A percentile compares a stretch with the other conserved stretches of the same genome.
Conservation (phyloP, 2,329 filamentous ascomycete genomes). For the Fusarium mangiferae region DNA sequence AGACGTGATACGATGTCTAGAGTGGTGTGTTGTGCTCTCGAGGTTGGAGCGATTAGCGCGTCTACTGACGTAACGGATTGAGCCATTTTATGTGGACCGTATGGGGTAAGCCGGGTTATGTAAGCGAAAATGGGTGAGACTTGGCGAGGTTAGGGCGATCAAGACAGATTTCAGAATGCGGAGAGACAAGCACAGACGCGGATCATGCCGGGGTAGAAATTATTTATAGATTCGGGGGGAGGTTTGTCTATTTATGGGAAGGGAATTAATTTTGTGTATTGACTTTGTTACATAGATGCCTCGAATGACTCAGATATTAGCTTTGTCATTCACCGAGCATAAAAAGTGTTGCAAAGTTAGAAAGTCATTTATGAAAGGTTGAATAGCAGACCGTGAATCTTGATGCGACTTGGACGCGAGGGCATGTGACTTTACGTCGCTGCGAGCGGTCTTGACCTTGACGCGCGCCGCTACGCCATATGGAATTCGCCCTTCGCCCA, state of each 20-base stretch:
- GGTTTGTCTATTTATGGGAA: too few species aligned
- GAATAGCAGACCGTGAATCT: neutral
- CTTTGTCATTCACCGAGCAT: neutral
- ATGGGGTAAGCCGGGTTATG: conserved; percentile 24
- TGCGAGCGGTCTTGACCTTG: neutral
- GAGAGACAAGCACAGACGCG: neutral
- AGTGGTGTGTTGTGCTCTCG: conserved; percentile 18
- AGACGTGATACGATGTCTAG: neutral
- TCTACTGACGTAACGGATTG: conserved; percentile 7
- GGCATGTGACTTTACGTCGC: neutral
- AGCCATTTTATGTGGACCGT: conserved; percentile 26
- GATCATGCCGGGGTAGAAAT: neutral
- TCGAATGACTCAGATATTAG: neutral
- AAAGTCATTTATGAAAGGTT: neutral
- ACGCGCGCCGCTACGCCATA: neutral
- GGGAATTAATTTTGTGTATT: too few species aligned
- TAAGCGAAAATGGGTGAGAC: neutral
- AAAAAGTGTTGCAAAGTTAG: too few species aligned
- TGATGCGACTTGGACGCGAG: neutral
- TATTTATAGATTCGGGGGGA: neutral
- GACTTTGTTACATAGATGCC: neutral
- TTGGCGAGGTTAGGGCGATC: neutral
- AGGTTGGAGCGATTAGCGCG: conserved; percentile 11
- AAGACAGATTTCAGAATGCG: neutral
- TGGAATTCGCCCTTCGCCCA: fast-evolving